A percentile compares a stretch with the other conserved stretches of the same genome.
Evolutionary conservation across 2,329 filamentous ascomycete species (phyloP).

Genomic region (Magnaporthales sp.): DNA sequence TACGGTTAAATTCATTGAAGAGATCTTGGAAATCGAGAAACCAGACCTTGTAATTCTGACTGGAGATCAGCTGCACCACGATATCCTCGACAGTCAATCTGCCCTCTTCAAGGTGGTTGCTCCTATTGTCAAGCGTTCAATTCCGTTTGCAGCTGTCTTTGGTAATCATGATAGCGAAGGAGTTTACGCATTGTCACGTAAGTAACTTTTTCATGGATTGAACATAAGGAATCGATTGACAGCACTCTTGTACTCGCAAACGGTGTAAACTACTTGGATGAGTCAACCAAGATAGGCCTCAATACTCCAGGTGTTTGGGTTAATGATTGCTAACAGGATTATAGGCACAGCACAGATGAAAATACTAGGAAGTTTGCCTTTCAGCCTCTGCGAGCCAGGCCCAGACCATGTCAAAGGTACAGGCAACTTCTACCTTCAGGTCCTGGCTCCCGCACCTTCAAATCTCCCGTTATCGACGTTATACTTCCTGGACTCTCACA

Average conservation of each 20-base stretch:
- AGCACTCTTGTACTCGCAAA: too few relatives aligned
- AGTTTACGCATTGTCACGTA: slow-evolving; percentile 25
- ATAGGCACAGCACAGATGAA: slow-evolving; percentile 20
- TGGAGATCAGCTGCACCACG: slow-evolving; percentile 52
- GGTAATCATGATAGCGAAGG: slow-evolving; percentile 69
- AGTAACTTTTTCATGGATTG: slow-evolving; percentile 13
- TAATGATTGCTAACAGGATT: slow-evolving; percentile 18
- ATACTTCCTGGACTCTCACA: slow-evolving; percentile 21
- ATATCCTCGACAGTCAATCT: slow-evolving; percentile 22
- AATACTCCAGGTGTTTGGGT: too few relatives aligned
- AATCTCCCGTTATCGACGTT: slow-evolving; percentile 17
- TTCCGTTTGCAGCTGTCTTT: slow-evolving; percentile 63
- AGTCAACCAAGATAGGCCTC: too few relatives aligned
- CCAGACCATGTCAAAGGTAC: slow-evolving; percentile 18
- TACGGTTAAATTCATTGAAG: slow-evolving; percentile 58
- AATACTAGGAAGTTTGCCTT: slow-evolving; percentile 18
- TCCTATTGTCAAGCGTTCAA: slow-evolving; percentile 54
- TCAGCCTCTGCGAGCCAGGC: slow-evolving; percentile 17
- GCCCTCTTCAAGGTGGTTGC: slow-evolving; percentile 53
- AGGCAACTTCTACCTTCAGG: slow-evolving; percentile 20
- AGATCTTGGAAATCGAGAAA: slow-evolving; percentile 59
- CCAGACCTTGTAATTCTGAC: slow-evolving; percentile 63
- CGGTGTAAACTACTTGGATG: too few relatives aligned
- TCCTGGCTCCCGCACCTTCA: slow-evolving; percentile 15
- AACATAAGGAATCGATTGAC: too few relatives aligned